phyloP scores from a whole-genome alignment of 2,329 filamentous ascomycete species.

The Lecanosticta acicola region DNA sequence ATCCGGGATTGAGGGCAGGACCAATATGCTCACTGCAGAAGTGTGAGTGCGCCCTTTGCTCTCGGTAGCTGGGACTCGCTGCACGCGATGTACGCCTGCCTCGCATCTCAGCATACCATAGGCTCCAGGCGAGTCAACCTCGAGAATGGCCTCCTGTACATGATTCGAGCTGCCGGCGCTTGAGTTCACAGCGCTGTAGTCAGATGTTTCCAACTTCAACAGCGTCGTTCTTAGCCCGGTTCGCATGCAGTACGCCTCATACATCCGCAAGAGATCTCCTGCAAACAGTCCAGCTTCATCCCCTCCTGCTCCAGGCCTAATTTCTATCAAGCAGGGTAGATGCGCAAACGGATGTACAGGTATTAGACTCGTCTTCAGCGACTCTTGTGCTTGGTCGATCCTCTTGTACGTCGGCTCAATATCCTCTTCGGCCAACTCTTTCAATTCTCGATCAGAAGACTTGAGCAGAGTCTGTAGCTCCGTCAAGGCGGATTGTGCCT shows the following conservation, averaged over 20 bases:
- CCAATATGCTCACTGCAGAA: constrained; percentile 84
- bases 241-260: constrained; percentile 68
- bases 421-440: constrained; percentile 60
- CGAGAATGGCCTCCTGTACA: constrained; percentile 80
- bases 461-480: constrained; percentile 71
- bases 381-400: constrained; percentile 58
- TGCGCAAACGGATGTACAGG: constrained; percentile 85
- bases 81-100: constrained; percentile 90
- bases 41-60: constrained; percentile 89
- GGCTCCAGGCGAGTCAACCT: constrained; percentile 68
- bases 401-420: constrained; percentile 59
- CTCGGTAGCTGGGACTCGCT: constrained; percentile 87
- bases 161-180: constrained; percentile 59
- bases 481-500: constrained; percentile 51
- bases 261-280: constrained; percentile 84
- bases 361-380: constrained; percentile 70
- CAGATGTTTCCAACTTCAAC: constrained; percentile 73
- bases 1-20: constrained; percentile 75
- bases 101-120: constrained; percentile 81
- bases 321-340: constrained; percentile 84
- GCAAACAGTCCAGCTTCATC: constrained; percentile 89
- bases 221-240: constrained; percentile 61
- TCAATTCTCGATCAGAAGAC: constrained; percentile 53
- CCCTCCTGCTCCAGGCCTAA: constrained; percentile 85
- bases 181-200: constrained; percentile 47